Evolutionary conservation across 768 basidiomycete species (phyloP), one percentile per base, ranked within the genome.

Genomic region (Termitomyces sp.): DNA sequence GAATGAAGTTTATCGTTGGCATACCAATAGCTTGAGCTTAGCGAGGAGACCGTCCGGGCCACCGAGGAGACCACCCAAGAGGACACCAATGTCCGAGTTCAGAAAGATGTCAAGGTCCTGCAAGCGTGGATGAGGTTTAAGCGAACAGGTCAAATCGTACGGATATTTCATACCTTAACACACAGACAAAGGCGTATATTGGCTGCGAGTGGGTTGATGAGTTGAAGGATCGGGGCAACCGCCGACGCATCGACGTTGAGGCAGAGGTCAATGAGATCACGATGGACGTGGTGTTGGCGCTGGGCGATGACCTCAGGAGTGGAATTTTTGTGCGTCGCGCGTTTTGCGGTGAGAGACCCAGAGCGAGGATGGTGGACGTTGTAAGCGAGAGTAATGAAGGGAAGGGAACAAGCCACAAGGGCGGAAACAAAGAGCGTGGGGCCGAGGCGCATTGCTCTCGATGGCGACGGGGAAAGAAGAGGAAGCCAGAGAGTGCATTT

Each of bases 181-280:
- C 67, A 68, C 13, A 68, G 58, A 44, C 67, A 68, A 20, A 68
- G 55, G n/a, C 59, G 65, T 20, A 61, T 52, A 13, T 63, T 56
- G 7, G 65, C 61, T 3, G 55, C 55, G 22, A 66, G 63, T 3
- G 67, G 67, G 36, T 65, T 54, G 32, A 68, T 52, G 33, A 68
- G 50, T 15, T 59, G 40, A 35, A 68, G 63, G 6, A 68, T 48
- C 0, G 63, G 55, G 38, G 58, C 54, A 42, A 66, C 46, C n/a
- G 63, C 54, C 15, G 54, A 39, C 4, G 65, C 65, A 9, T 68
- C 67, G 49, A 61, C n/a, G 32, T 62, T 59, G 44, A 68, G 32
- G 44, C 67, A 68, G 33, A 66, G 49, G 28, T 66, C 67, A 33
- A 68, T 55, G 42, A 67, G 64, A 58, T 66, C 63, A 20, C 67